Conservation (phyloP, 305 asterid genomes). For the Solanum hybrid region DNA sequence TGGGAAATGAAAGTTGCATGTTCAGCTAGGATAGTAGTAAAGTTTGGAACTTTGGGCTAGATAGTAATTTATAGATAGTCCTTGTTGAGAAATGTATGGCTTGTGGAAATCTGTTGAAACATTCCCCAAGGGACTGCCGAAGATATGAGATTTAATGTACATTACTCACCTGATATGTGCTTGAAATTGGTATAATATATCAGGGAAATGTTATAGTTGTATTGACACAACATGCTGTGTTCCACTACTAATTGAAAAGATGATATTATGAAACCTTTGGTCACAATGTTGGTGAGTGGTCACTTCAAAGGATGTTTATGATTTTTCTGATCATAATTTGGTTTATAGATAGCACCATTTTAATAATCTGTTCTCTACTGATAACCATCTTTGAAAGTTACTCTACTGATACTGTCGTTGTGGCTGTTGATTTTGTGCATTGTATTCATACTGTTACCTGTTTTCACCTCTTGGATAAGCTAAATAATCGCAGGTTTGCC, state of each 20-base stretch:
- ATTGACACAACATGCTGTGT: not conserved
- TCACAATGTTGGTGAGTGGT: not conserved
- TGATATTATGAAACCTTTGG: not conserved
- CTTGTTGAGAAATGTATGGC: not conserved
- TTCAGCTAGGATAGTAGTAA: constrained; percentile 12
- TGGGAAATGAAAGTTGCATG: not conserved
- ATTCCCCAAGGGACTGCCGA: not conserved
- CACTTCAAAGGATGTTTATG: not conserved
- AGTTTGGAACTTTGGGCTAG: constrained; percentile 5
- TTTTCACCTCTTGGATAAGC: not conserved
- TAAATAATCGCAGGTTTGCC: not conserved
- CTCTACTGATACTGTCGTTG: not conserved
- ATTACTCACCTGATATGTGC: not conserved
- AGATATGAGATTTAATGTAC: not conserved
- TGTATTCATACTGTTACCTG: not conserved
- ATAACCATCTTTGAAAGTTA: not conserved
- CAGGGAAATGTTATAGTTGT: not conserved
- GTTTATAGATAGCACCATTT: not conserved
- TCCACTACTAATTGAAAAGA: not conserved
- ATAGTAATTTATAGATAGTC: not conserved
- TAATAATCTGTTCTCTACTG: not conserved
- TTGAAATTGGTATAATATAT: not conserved
- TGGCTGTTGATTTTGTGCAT: not conserved
- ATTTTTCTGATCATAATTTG: not conserved
- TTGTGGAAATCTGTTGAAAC: not conserved